These are phyloP conservation scores for Pinguiococcus pyrenoidosus DNA, from an alignment of 108 stramenopile species.

Conservation along the genomic window DNA sequence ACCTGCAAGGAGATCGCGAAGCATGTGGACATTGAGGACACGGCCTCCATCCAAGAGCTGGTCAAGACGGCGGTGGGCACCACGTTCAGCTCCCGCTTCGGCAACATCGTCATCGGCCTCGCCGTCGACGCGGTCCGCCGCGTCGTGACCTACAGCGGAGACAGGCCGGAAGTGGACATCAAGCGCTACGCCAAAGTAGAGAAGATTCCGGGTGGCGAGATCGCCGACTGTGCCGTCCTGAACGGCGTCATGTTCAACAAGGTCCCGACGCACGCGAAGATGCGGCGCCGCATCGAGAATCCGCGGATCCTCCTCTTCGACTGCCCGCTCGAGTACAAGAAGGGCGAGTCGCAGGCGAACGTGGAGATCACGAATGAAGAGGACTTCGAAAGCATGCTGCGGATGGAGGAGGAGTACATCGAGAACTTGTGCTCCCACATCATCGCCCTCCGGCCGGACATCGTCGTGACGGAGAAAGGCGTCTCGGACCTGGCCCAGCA, in stretches of 20 bases:
- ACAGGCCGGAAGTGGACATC: conserved; percentile 71
- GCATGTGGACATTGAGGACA: conserved; percentile 70
- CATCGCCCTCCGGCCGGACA: conserved; percentile 90
- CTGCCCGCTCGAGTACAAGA: conserved; percentile 99
- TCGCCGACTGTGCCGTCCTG: conserved; percentile 72
- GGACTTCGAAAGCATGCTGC: conserved; percentile 95
- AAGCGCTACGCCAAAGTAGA: conserved; percentile 99
- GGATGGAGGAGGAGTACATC: conserved; percentile 99
- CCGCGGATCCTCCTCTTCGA: conserved; percentile 94
- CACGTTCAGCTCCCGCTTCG: conserved; percentile 91
- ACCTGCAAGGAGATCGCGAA: conserved; percentile 72
- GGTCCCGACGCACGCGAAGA: conserved; percentile 94
- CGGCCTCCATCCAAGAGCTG: conserved; percentile 63
- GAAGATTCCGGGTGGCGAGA: conserved; percentile 97
- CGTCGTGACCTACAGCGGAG: conserved; percentile 8
- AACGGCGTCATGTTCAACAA: conserved; percentile 99
- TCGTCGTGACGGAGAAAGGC: conserved; percentile 99
- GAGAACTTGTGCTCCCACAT: conserved; percentile 97
- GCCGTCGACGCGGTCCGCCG: conserved; percentile 81
- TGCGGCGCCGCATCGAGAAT: conserved; percentile 94
- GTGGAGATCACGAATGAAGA: conserved; percentile 96
- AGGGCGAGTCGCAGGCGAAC: conserved; percentile 95
- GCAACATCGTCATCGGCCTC: conserved; percentile 88
- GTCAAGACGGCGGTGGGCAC: conserved; percentile 89
- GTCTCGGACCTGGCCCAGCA: conserved; percentile 98